phyloP scores from a whole-genome alignment of 2,329 filamentous ascomycete genomes.

The Diaporthe destruens region DNA sequence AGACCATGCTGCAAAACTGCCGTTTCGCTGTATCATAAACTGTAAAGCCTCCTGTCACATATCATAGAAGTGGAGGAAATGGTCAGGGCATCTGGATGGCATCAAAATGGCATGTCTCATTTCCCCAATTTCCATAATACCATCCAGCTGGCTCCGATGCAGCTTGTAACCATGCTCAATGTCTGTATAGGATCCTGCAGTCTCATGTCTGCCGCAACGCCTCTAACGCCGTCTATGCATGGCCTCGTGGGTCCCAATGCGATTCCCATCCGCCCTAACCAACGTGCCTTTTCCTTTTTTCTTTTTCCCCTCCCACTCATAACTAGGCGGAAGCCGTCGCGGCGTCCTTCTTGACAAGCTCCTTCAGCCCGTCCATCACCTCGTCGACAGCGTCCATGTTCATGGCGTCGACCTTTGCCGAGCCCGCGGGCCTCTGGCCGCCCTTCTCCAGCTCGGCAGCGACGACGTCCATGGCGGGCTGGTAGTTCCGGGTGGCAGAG shows the following conservation, averaged over 20 bases:
- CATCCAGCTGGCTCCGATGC: not conserved
- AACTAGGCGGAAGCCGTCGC: constrained; percentile 38
- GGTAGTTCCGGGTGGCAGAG: constrained; percentile 88
- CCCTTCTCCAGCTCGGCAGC: constrained; percentile 70
- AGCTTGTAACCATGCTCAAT: not conserved
- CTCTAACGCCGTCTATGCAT: constrained; percentile 56
- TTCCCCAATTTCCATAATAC: constrained; percentile 21
- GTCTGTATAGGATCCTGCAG: constrained; percentile 13
- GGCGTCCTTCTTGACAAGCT: constrained; percentile 57
- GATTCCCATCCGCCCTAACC: constrained; percentile 34
- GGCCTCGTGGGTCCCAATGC: constrained; percentile 28
- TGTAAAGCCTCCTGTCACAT: constrained; percentile 41
- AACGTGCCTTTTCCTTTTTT: not conserved
- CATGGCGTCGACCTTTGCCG: constrained; percentile 77
- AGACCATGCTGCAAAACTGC: not conserved
- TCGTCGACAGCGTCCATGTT: constrained; percentile 90
- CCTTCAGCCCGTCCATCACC: constrained; percentile 76
- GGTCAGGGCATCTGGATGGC: constrained; percentile 9
- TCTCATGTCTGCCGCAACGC: constrained; percentile 31
- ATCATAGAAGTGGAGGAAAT: constrained; percentile 25
- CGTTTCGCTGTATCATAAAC: constrained; percentile 41
- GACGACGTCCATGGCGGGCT: constrained; percentile 81
- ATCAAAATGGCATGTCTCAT: constrained; percentile 36
- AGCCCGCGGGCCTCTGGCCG: constrained; percentile 58
- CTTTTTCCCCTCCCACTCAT: not conserved